Evolutionary conservation across 2,329 filamentous ascomycete species (phyloP).

Genomic region (Paecilomyces fulvus): DNA sequence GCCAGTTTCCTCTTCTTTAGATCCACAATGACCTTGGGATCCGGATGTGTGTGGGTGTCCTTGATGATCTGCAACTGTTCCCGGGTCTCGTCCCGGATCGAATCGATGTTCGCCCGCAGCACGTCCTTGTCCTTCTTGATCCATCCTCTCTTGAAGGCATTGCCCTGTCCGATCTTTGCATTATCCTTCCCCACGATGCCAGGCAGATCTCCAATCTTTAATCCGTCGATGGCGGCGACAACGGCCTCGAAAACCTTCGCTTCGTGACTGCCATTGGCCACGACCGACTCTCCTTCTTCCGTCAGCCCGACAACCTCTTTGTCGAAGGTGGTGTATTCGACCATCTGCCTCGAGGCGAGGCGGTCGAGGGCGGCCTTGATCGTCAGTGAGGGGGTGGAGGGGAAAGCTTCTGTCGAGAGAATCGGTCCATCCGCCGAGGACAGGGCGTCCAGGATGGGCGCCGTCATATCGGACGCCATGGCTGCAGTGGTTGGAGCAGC

Average conservation of each 20-base stretch:
- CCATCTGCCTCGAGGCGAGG: constrained; percentile 74
- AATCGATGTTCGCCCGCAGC: constrained; percentile 51
- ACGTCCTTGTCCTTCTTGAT: constrained; percentile 55
- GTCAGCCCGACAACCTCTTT: constrained; percentile 70
- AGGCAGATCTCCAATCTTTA: constrained; percentile 66
- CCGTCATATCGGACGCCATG: constrained; percentile 50
- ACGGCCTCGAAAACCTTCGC: constrained; percentile 73
- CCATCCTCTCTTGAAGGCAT: constrained; percentile 75
- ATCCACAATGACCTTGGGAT: constrained; percentile 69
- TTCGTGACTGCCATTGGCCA: constrained; percentile 69
- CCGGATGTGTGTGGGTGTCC: constrained; percentile 58
- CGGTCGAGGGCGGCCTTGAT: constrained; percentile 86
- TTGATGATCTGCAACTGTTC: constrained; percentile 67
- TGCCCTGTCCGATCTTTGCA: constrained; percentile 71
- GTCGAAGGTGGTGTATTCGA: constrained; percentile 76
- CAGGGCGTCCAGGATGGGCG: constrained; percentile 58
- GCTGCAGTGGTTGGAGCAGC: constrained; percentile 11
- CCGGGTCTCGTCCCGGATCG: constrained; percentile 71
- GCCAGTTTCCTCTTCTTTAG: constrained; percentile 89
- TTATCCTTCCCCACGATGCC: constrained; percentile 39
- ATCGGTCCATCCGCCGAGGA: constrained; percentile 53
- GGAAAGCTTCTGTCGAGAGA: constrained; percentile 62
- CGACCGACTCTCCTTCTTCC: constrained; percentile 63
- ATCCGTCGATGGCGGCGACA: constrained; percentile 62
- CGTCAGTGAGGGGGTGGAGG: constrained; percentile 54